Evolutionary conservation across 768 basidiomycete genomes (phyloP), one percentile per base, ranked within the genome.

Genomic region (Tricholoma saponaceum): DNA sequence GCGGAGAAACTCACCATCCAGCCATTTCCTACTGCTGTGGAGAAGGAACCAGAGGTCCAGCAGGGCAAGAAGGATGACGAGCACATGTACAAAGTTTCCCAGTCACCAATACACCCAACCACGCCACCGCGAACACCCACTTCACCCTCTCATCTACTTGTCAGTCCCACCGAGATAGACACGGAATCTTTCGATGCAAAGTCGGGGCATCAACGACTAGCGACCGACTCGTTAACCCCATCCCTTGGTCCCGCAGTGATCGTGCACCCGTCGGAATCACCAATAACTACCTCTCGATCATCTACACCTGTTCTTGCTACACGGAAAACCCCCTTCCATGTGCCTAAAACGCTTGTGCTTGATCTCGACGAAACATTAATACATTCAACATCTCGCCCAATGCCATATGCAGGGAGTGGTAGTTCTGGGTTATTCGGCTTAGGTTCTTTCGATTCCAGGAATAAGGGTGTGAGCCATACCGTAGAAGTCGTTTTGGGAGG

Each of bases 341-440:
- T 84, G 30, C 94, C 84, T 25, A 99, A 99, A 78, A 97, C 95
- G 0, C 86, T 99, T 35, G 95, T 99, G 28, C 84, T 99, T 44
- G 97, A 99, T 74, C 79, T 99, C 52, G 97, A 99, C 70, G 97
- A 99, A 75, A 99, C 97, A 0, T 84, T 99, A 50, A 98, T 98
- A 57, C 97, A 99, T 69, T 97, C 95, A 2, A 98, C 97, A 0
- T 92, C 94, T 16, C 81, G 93, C 35, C 88, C 91, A 23, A 78
- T 89, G 32, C 70, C 75, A 52, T 70, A 77, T 65, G 74, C 63
- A 65, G 72, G 58, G 18, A 78, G 79, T 30, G 75, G 63, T 30
- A 80, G 86, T 22, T 80, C 83, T 2, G 84, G 87, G 32, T 73
- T 90, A 13, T 78, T 92, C 57, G 86, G 85, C 20, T 70, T 86